Evolutionary conservation across 2,329 filamentous ascomycete genomes (phyloP).

Genomic region (Calonectria honghensis): DNA sequence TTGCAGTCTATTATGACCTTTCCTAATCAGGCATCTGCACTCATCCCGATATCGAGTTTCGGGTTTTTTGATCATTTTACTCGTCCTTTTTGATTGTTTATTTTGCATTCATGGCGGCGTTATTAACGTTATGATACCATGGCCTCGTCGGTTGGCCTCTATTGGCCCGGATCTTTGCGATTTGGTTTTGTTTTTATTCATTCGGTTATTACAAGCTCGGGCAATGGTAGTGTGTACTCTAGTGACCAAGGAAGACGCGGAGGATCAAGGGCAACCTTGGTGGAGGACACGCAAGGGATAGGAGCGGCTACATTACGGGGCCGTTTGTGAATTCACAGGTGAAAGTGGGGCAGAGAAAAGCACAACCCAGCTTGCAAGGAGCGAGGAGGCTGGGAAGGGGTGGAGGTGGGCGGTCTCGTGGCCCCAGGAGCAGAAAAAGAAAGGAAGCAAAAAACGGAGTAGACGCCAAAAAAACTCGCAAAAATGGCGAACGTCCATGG

Average conservation of each 20-base stretch:
- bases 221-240: slow-evolving; percentile 56
- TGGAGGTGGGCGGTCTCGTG: slow-evolving; percentile 34
- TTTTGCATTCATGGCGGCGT: slow-evolving; percentile 52
- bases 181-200: slow-evolving; percentile 46
- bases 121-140: slow-evolving; percentile 57
- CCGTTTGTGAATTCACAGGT: slow-evolving; percentile 42
- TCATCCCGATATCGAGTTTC: slow-evolving; percentile 31
- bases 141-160: slow-evolving; percentile 49
- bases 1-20: slow-evolving; percentile 45
- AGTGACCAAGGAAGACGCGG: slow-evolving; percentile 48
- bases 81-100: slow-evolving; percentile 44
- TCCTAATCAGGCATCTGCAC: slow-evolving; percentile 36
- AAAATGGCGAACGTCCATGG: slow-evolving; percentile 51
- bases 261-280: slow-evolving; percentile 52
- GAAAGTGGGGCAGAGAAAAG: slow-evolving; percentile 49
- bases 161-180: slow-evolving; percentile 42
- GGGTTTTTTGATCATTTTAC: slow-evolving; percentile 35
- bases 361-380: slow-evolving; percentile 6
- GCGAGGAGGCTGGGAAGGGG: slow-evolving; percentile 36
- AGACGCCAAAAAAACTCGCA: slow-evolving; percentile 52
- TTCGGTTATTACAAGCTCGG: slow-evolving; percentile 45
- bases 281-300: slow-evolving; percentile 41
- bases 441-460: slow-evolving; percentile 43
- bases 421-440: slow-evolving; percentile 36
- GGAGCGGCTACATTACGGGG: slow-evolving; percentile 35